Percentiles rank a stretch among this genome's conserved stretches.
These are phyloP conservation scores for Clathrus columnatus DNA, from an alignment of 768 basidiomycete genomes.

Conservation along the genomic window DNA sequence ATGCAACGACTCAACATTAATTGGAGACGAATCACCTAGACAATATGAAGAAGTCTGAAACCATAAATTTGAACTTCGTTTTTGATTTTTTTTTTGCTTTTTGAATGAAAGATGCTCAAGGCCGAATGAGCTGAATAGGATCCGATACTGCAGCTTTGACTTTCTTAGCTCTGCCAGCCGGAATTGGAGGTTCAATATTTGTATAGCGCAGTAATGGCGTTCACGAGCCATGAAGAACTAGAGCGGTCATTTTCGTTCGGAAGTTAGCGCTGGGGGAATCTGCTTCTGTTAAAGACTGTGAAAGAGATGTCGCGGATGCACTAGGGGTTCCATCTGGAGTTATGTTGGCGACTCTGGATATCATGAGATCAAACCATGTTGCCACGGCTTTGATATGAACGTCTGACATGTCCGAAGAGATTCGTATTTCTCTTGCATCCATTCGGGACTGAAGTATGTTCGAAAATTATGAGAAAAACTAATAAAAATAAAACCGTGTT, in stretches of 20 bases:
- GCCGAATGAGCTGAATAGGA: neutral
- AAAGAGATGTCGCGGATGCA: constrained; percentile 4
- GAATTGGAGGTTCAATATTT: neutral
- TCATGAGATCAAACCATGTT: neutral
- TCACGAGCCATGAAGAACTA: neutral
- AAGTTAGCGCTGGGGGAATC: neutral
- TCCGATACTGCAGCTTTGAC: neutral
- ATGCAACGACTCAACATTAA: too few species aligned
- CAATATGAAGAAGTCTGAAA: too few species aligned
- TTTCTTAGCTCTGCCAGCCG: neutral
- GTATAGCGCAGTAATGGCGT: neutral
- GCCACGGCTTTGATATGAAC: neutral
- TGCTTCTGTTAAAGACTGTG: neutral
- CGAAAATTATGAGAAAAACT: neutral
- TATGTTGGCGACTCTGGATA: neutral
- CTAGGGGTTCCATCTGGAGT: neutral
- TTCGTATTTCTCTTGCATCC: neutral
- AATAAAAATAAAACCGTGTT: neutral
- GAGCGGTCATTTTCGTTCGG: neutral
- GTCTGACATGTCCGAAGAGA: neutral
- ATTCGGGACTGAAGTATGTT: neutral
- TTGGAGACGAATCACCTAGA: too few species aligned
- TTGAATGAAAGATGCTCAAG: too few species aligned
- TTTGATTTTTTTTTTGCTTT: too few species aligned
- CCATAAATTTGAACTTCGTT: too few species aligned